Percentiles rank a stretch among this genome's conserved stretches.
These are phyloP conservation scores for Cinnamomum chago DNA, from an alignment of 164 flowering plant species.

Conservation along the genomic window DNA sequence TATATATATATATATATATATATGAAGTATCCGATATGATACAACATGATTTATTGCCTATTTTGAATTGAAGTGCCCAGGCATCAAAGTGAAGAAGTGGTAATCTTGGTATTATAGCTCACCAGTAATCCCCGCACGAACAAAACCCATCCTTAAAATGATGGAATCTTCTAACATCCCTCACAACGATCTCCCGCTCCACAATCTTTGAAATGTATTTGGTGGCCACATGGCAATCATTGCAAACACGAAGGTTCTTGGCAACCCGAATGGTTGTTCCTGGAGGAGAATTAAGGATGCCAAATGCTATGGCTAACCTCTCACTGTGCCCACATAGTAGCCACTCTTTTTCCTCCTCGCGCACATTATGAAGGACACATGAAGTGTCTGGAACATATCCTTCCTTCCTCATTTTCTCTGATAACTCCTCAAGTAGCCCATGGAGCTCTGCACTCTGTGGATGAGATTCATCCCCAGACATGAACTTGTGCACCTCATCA, in stretches of 20 bases:
- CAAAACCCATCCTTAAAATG: constrained; percentile 71
- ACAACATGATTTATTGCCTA: no score
- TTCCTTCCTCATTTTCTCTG: constrained; percentile 52
- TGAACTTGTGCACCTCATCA: constrained; percentile 59
- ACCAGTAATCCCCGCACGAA: constrained; percentile 91
- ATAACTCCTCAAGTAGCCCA: constrained; percentile 41
- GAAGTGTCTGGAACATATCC: constrained; percentile 83
- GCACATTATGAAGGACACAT: constrained; percentile 78
- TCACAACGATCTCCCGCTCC: constrained; percentile 60
- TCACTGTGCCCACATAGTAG: constrained; percentile 82
- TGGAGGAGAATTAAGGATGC: constrained; percentile 67
- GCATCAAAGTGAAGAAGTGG: not conserved
- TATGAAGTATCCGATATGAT: no score
- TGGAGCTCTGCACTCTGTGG: constrained; percentile 51
- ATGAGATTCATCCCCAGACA: constrained; percentile 67
- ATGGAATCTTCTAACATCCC: constrained; percentile 79
- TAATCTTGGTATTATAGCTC: constrained; percentile 8
- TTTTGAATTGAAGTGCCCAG: not conserved
- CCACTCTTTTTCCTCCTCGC: constrained; percentile 69
- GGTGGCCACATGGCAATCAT: constrained; percentile 72
- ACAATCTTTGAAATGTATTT: constrained; percentile 67
- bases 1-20: no score
- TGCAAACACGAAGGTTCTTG: constrained; percentile 83
- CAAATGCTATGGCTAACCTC: constrained; percentile 78
- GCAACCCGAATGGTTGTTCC: constrained; percentile 71